phyloP scores from a whole-genome alignment of 768 basidiomycete species.

The Agaricus blazei region DNA sequence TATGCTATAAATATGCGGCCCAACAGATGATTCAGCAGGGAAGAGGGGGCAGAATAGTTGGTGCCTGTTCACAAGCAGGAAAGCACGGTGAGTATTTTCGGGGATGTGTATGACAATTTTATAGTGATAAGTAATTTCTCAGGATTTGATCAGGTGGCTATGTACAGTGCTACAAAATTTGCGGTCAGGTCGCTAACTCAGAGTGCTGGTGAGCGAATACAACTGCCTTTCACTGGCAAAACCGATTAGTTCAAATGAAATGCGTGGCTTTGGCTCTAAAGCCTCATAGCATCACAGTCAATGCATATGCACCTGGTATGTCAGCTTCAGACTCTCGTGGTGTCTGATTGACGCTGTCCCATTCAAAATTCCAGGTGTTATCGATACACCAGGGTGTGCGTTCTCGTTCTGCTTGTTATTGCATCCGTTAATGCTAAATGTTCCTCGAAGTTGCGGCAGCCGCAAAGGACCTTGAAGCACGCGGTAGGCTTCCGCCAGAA shows the following conservation, averaged over 20 bases:
- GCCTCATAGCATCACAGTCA: constrained; percentile 34
- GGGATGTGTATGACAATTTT: no score
- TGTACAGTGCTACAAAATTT: constrained; percentile 32
- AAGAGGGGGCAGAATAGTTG: constrained; percentile 49
- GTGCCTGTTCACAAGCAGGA: constrained; percentile 29
- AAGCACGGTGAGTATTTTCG: constrained; percentile 18
- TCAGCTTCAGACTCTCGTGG: background rate
- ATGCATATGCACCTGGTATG: constrained; percentile 34
- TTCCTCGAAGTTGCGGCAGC: no score
- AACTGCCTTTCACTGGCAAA: no score
- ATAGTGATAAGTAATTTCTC: no score
- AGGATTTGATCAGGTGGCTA: no score
- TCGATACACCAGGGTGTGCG: no score
- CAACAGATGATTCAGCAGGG: constrained; percentile 56
- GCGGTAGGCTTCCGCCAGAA: no score
- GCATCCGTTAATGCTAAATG: no score
- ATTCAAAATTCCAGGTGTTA: no score
- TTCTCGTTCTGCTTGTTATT: no score
- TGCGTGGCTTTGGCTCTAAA: constrained; percentile 30
- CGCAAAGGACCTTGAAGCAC: no score
- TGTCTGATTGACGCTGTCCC: no score
- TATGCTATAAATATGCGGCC: constrained; percentile 63
- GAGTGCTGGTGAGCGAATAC: constrained; percentile 23
- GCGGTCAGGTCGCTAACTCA: constrained; percentile 36
- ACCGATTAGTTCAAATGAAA: background rate